Base-by-base conservation (phyloP, 495 filamentous ascomycete genomes). In the Aspergillus diversus region DNA sequence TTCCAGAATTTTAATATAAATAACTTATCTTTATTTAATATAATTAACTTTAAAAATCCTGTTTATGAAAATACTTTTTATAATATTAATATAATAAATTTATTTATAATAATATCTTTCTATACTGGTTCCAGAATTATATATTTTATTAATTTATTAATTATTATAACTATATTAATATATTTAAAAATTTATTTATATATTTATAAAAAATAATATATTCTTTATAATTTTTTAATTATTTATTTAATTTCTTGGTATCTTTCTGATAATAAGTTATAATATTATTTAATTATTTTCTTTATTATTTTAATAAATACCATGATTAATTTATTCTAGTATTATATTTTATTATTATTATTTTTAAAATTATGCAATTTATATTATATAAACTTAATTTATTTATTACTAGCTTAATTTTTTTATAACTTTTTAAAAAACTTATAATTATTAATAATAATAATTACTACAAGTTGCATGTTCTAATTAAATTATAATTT, bases 111-210 rank as follows among this genome's bases (percentile, higher is more conserved):
- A n/a, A n/a, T n/a, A n/a, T n/a, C n/a, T n/a, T n/a, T n/a, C n/a
- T n/a, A n/a, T n/a, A n/a, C n/a, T n/a, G n/a, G n/a, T n/a, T n/a
- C n/a, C n/a, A 39, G 5, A 39, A 39, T 39, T 39, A 39, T 39
- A 39, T 39, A 39, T 39, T 39, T 39, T 39, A 55, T 34, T 55
- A 55, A 55, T 55, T 32, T 55, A 55, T 34, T 34, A 32, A 55
- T 33, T 32, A 33, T 33, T 55, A 55, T 16, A 33, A 55, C 5
- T 39, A 12, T 12, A n/a, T n/a, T n/a, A n/a, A n/a, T n/a, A n/a
- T n/a, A n/a, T n/a, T n/a, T n/a, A n/a, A n/a, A n/a, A n/a, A n/a
- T n/a, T n/a, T n/a, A n/a, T n/a, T n/a, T n/a, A n/a, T n/a, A n/a
- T n/a, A n/a, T n/a, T 48, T 17, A 8, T 48, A 48, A 15, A 48